Percentiles rank a stretch among this genome's conserved stretches.
These are phyloP conservation scores for Eremothecium cymbalariae DNA, from an alignment of 1,139 yeast species.

Conservation along the genomic window DNA sequence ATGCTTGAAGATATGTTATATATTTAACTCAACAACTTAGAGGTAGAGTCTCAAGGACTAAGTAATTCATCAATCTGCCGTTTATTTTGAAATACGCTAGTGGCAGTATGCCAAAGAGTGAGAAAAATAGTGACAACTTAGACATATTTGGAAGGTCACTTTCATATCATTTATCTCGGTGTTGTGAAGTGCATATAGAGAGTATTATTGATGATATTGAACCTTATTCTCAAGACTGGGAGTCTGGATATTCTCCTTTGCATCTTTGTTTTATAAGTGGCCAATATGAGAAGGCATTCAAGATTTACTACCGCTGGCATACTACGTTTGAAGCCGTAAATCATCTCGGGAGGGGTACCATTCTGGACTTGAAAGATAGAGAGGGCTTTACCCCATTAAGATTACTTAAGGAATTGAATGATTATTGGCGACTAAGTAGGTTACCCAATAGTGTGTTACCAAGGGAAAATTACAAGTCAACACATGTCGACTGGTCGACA, in stretches of 20 bases:
- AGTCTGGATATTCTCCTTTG: conserved; percentile 77
- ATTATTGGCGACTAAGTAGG: conserved; percentile 6
- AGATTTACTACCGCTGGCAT: conserved; percentile 55
- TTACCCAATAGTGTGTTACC: conserved; percentile 6
- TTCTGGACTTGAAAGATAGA: conserved; percentile 39
- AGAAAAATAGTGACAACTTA: neutral
- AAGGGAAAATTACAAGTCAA: neutral
- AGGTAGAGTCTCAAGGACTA: no score
- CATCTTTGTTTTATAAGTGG: conserved; percentile 37
- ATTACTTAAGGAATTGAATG: conserved; percentile 27
- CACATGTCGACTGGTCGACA: neutral
- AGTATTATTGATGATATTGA: neutral
- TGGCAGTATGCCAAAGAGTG: neutral
- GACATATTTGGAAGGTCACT: conserved; percentile 3
- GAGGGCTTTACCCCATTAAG: conserved; percentile 60
- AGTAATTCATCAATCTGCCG: no score
- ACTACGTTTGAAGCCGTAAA: conserved; percentile 46
- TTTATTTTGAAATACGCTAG: no score
- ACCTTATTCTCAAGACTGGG: conserved; percentile 46
- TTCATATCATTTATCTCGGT: conserved; percentile 2
- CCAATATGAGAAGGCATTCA: conserved; percentile 25
- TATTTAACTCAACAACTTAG: no score
- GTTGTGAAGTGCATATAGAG: neutral
- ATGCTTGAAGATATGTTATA: no score
- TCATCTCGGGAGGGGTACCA: conserved; percentile 15